phyloP scores from a whole-genome alignment of 768 basidiomycete species.

The Tulasnella sp. region DNA sequence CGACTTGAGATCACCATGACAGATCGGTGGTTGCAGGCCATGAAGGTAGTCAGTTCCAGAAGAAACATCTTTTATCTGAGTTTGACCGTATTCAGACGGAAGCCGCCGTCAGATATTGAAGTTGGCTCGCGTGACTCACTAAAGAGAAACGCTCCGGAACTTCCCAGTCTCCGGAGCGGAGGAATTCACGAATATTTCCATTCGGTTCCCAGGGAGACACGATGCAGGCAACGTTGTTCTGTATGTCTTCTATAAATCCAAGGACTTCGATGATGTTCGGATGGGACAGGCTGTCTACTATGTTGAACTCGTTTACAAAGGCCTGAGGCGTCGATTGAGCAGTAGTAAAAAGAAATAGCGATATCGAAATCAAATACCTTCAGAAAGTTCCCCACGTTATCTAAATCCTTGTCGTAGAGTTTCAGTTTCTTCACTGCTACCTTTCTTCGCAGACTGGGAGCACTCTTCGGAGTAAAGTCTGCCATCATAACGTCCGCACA shows the following conservation, averaged over 20 bases:
- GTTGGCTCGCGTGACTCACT: background rate
- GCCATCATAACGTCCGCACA: too few species aligned
- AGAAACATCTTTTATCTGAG: background rate
- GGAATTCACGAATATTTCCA: background rate
- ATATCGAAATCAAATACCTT: background rate
- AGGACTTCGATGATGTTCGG: background rate
- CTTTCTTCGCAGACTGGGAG: background rate
- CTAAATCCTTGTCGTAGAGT: background rate
- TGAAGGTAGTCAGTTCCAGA: background rate
- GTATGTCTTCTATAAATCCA: background rate
- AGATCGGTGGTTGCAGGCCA: background rate
- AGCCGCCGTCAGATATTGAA: too few species aligned
- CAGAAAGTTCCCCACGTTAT: background rate
- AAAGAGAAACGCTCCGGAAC: background rate
- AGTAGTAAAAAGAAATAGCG: background rate
- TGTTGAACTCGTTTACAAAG: background rate
- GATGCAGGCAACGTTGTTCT: background rate
- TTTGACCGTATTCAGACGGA: too few species aligned
- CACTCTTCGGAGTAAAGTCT: too few species aligned
- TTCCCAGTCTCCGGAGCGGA: background rate
- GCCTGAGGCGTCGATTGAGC: background rate
- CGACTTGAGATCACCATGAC: background rate
- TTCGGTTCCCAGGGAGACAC: background rate
- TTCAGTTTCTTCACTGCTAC: background rate
- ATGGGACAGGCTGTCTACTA: background rate